Evolutionary conservation across 805 yeast species (phyloP), one percentile per base, ranked within the genome.

Genomic region (Suhomyces prunicola): DNA sequence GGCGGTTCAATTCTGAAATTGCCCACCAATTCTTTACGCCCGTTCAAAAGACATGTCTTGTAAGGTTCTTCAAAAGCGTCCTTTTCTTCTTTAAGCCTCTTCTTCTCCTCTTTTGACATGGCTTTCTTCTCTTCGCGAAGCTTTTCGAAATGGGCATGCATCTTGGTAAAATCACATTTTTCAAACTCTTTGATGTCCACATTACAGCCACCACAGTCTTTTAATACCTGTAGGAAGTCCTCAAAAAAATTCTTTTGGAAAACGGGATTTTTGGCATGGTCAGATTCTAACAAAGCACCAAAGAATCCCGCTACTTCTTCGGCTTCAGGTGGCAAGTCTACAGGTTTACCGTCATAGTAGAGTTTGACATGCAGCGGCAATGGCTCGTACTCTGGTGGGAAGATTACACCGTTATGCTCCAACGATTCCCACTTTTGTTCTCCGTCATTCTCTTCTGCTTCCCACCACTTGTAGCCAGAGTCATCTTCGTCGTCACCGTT

Each of bases 271-370:
- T 85, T 80, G 10, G 91, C 94, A 70, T 93, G 97, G 58, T 93
- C 97, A 1, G 91, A 80, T 58, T 89, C 91, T 44, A 92, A 57
- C 83, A 93, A 79, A 5, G 97, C 97, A 8, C 87, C 98, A 68
- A 80, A 93, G 64, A 91, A 93, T 0, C 97, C 97, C 0, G 97
- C 98, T 35, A 93, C 97, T 69, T 93, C 98, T 70, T 93, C 99
- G 2, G 97, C 97, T 52, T 78, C 88, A 0, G 74, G 71, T 1
- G 97, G 93, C 53, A 93, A 75, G 27, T 74, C 75, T 0, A 92
- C 92, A 0, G 94, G 88, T 58, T 81, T 78, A 0, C 89, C 90
- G 59, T 87, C 87, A 63, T 93, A 92, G 54, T 82, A 78, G 50
- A 93, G 61, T 64, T 87, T 89, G 40, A 92, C 88, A 61, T 82